Conservation (phyloP, 139 green algal genomes). For the Picochlorum costavermella region DNA sequence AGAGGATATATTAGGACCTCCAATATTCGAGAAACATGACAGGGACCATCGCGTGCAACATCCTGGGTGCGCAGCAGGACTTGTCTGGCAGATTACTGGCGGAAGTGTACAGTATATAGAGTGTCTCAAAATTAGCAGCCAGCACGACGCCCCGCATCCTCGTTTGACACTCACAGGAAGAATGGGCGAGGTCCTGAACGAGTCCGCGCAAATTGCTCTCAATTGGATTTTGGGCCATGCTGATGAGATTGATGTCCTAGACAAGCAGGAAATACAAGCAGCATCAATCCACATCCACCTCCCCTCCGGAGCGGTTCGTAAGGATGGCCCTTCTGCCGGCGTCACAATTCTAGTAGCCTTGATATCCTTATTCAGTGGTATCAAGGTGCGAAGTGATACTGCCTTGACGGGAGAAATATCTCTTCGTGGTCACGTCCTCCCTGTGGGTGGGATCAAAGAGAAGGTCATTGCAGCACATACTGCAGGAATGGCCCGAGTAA, state of each 20-base stretch:
- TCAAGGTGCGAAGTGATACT: constrained; percentile 36
- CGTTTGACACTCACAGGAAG: constrained; percentile 45
- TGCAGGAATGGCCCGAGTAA: constrained; percentile 44
- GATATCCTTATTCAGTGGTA: constrained; percentile 73
- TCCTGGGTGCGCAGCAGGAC: constrained; percentile 85
- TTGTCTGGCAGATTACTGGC: constrained; percentile 94
- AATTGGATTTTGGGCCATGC: constrained; percentile 66
- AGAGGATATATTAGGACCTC: constrained; percentile 56
- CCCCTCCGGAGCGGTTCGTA: constrained; percentile 75
- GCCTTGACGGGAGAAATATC: constrained; percentile 87
- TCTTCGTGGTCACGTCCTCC: constrained; percentile 85
- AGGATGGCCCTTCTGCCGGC: constrained; percentile 86
- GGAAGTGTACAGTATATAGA: constrained; percentile 90
- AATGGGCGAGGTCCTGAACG: constrained; percentile 93
- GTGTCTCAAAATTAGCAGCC: constrained; percentile 43
- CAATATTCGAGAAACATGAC: constrained; percentile 27
- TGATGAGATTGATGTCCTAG: neutral
- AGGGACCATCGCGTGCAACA: constrained; percentile 6
- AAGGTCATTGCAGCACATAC: constrained; percentile 77
- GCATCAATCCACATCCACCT: constrained; percentile 86
- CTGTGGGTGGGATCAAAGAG: constrained; percentile 90
- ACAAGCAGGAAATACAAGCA: constrained; percentile 8
- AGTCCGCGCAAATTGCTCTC: constrained; percentile 83
- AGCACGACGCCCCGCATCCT: constrained; percentile 13
- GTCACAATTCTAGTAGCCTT: constrained; percentile 86